These are phyloP conservation scores for Clonostachys solani DNA, from an alignment of 2,329 filamentous ascomycete genomes.

Conservation along the genomic window DNA sequence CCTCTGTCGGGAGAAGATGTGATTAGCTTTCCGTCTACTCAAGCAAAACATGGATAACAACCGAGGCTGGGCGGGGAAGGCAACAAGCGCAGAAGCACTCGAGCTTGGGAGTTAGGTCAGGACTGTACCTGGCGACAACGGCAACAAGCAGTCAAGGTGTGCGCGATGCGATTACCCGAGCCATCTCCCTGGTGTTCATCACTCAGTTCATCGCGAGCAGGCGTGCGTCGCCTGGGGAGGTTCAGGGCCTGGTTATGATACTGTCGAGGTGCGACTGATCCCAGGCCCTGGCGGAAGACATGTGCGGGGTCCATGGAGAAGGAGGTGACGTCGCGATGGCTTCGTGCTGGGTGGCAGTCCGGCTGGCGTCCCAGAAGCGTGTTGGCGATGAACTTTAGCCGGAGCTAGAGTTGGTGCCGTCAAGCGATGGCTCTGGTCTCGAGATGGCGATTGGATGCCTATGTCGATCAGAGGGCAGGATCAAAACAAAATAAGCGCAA, in stretches of 20 bases:
- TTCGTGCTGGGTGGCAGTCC: too few relatives aligned
- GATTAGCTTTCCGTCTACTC: background rate
- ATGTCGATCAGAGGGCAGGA: too few relatives aligned
- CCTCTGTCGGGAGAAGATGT: conserved; percentile 49
- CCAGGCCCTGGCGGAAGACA: conserved; percentile 56
- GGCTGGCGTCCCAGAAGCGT: too few relatives aligned
- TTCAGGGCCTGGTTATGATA: conserved; percentile 13
- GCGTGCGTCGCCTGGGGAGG: conserved; percentile 19
- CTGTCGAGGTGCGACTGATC: conserved; percentile 32
- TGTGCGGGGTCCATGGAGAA: conserved; percentile 51
- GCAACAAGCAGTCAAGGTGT: conserved; percentile 77
- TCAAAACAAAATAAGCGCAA: too few relatives aligned
- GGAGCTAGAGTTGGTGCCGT: too few relatives aligned
- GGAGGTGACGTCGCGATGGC: too few relatives aligned
- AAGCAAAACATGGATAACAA: background rate
- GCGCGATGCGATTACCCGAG: conserved; percentile 61
- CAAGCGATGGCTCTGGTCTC: too few relatives aligned
- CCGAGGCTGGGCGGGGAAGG: background rate
- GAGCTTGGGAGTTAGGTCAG: background rate
- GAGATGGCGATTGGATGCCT: too few relatives aligned
- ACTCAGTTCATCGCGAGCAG: conserved; percentile 32
- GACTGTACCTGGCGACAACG: conserved; percentile 69
- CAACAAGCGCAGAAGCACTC: conserved; percentile 1
- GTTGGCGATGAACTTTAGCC: too few relatives aligned
- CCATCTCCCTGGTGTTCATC: conserved; percentile 30